phyloP scores from a whole-genome alignment of 768 basidiomycete genomes.

The Tylopilus plumbeoviolaceoides region DNA sequence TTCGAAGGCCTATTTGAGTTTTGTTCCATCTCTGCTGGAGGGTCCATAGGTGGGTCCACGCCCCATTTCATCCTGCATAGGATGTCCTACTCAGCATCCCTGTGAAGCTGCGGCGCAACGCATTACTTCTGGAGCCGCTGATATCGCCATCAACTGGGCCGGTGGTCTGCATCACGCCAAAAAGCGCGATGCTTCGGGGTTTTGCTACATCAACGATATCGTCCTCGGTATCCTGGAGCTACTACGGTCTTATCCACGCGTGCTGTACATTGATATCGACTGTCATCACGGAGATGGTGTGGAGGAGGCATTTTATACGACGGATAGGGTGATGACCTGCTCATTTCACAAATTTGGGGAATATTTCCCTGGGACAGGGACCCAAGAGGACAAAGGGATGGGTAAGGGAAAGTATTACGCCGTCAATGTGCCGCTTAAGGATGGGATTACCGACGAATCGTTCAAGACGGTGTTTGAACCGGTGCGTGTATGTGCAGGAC shows the following conservation, averaged over 20 bases:
- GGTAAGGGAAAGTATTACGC: slow-evolving; percentile 84
- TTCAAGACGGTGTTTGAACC: slow-evolving; percentile 90
- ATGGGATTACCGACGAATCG: slow-evolving; percentile 89
- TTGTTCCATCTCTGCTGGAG: slow-evolving; percentile 93
- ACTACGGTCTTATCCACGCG: slow-evolving; percentile 77
- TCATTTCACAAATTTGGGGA: slow-evolving; percentile 98
- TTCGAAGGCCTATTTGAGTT: slow-evolving; percentile 98
- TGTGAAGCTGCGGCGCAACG: slow-evolving; percentile 65
- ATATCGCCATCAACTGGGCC: slow-evolving; percentile 93
- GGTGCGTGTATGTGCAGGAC: slow-evolving; percentile 40
- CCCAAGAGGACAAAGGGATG: slow-evolving; percentile 80
- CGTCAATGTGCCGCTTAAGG: slow-evolving; percentile 89
- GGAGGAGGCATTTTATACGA: slow-evolving; percentile 98
- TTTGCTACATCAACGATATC: slow-evolving; percentile 99
- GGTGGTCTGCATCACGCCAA: slow-evolving; percentile 99
- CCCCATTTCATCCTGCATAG: too few relatives aligned
- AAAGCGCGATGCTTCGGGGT: slow-evolving; percentile 95
- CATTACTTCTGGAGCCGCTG: slow-evolving; percentile 72
- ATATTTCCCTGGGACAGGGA: slow-evolving; percentile 69
- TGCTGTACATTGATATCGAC: slow-evolving; percentile 97
- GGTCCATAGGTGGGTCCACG: slow-evolving; percentile 73
- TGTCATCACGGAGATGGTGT: slow-evolving; percentile 99
- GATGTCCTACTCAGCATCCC: too few relatives aligned
- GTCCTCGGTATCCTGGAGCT: slow-evolving; percentile 93
- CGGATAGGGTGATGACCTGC: slow-evolving; percentile 94